Base-by-base conservation (phyloP, 139 green algal species). In the Volvox reticuliferus region DNA sequence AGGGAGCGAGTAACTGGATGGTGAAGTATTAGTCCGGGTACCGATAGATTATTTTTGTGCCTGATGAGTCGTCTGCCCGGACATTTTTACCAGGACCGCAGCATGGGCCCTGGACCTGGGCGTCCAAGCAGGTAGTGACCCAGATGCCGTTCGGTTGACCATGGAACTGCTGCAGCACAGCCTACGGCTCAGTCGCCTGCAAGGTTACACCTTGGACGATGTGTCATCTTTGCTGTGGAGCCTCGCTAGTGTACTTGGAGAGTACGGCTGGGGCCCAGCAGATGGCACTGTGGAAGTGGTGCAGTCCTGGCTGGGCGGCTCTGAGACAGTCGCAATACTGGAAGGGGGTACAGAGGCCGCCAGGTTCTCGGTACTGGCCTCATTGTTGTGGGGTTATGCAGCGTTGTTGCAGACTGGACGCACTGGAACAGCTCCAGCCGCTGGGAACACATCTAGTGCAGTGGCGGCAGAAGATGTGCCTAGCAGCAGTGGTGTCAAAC, bases 371-470 rank as follows among this genome's bases (percentile, higher is more conserved):
- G 19, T 67, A 17, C 44, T 89, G 44, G 85, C 62, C 19, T 82
- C 69, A 30, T 30, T 89, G 85, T 50, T 89, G 68, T 89, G 85
- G 85, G 85, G 85, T 6, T 89, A 82, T 21, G 69, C 85, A 44
- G 85, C 85, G 16, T 68, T 89, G 85, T 0, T 81, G 44, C 69
- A 79, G 82, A 36, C 82, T 30, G 63, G 19, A 33, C 24, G 33
- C 37, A 33, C 20, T 24, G 37, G 1, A 2, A 50, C 36, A 50
- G 79, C 2, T 24, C 22, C 37, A 55, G 37, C 6, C 2, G 37
- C 20, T 32, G 79, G 37, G 22, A 14, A 26, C 79, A 36, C 12
- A 1, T 61, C 33, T 20, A 2, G 19, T 61, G 77, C 21, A 35
- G 30, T 18, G 20, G 37, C 6, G 77, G 35, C 17, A 24, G 36